These are phyloP conservation scores for Rhazya stricta DNA, from an alignment of 257 asterid genomes.

Conservation along the genomic window DNA sequence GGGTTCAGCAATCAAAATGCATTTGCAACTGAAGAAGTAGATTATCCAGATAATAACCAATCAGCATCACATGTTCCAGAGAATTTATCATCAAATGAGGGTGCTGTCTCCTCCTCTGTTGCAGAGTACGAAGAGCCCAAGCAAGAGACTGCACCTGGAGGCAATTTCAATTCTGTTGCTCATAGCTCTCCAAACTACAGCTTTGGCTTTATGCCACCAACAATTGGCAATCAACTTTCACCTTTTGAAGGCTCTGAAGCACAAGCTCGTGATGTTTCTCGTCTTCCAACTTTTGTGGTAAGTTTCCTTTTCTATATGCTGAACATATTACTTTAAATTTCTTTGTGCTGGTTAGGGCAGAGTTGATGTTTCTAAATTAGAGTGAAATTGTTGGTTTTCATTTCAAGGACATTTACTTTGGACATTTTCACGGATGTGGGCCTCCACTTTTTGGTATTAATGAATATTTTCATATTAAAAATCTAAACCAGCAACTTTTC, in stretches of 20 bases:
- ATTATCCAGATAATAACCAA: conserved; percentile 45
- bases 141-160: conserved; percentile 52
- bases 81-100: conserved; percentile 38
- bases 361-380: neutral
- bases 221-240: conserved; percentile 46
- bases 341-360: neutral
- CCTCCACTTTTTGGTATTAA: neutral
- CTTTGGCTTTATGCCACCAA: conserved; percentile 60
- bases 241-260: conserved; percentile 63
- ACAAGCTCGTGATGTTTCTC: conserved; percentile 68
- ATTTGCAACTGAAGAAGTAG: conserved; percentile 36
- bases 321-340: conserved; percentile 9
- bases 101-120: conserved; percentile 46
- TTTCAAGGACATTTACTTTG: neutral
- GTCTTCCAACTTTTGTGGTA: conserved; percentile 64
- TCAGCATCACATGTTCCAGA: conserved; percentile 45
- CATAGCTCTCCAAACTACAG: conserved; percentile 57
- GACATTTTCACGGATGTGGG: neutral
- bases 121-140: conserved; percentile 48
- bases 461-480: neutral
- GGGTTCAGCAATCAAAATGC: conserved; percentile 52
- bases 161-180: conserved; percentile 45
- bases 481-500: neutral
- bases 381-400: neutral
- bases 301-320: conserved; percentile 28